Base-by-base conservation (phyloP, 768 basidiomycete species). In the Amanita fuliginea region DNA sequence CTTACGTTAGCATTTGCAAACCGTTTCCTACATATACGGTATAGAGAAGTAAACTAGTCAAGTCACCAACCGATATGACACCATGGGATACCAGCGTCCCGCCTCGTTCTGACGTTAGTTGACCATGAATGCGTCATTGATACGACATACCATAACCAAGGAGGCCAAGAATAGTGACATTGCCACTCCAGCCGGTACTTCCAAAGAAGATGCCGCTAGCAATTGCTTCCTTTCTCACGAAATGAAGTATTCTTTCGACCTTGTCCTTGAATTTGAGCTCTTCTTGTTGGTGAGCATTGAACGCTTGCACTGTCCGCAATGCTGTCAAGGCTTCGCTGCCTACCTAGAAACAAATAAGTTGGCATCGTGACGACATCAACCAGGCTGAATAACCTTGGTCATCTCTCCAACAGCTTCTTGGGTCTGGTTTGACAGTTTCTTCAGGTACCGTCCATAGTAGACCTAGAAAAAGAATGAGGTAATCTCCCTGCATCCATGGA, bases 401-500 rank as follows among this genome's bases (percentile, higher is more conserved):
- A 95, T 92, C 49, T 95, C 93, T 49, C 94, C 94, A 46, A 96
- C 76, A 1, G 94, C 91, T 59, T 93, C 92, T 63, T 99, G 95
- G 5, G 95, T 94, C 58, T 82, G 71, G 57, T 89, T 91, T 6
- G 90, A 90, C 3, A 99, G 77, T 53, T 82, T 85, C 62, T 93
- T 91, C 47, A 99, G 68, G 66, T 97, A 99, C 10, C 93, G 81
- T 54, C 95, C 94, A 58, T 99, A 99, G 62, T 92, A 87, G 10
- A 97, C 89, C 87, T 95, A 54, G 13, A 37, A 16, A 28, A 4
- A 33, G n/a, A 13, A 5, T 47, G 52, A 40, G 55, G 30, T 48
- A 46, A 43, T 35, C 18, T 13, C 16, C 6, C 35, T 22, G 14
- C 5, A 5, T 32, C 51, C 4, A 13, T n/a, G 30, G 30, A 21